Evolutionary conservation across 305 asterid genomes (phyloP), one percentile per base, ranked within the genome.

Genomic region (Striga hermonthica): DNA sequence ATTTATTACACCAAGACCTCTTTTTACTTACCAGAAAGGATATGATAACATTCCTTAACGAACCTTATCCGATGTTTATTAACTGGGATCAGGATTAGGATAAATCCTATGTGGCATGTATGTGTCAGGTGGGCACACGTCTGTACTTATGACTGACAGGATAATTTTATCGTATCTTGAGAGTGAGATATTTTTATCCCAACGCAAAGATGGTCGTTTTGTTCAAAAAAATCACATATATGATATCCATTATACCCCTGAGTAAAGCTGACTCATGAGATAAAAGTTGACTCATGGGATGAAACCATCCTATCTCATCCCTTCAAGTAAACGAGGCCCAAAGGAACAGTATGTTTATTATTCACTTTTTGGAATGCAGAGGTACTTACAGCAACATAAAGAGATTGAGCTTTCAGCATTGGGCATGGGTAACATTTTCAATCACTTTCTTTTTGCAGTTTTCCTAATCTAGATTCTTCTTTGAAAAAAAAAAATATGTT

Each of bases 341-440:
- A 47, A 44, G 9, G 41, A 43, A 14, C 11, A 6, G 31, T 7
- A 31, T 48, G 1, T 7, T 3, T 53, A 0, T 36, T 12, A 3
- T 37, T 11, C 28, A 34, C 54, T 9, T 38, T 54, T 11, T 16
- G 47, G 65, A 28, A 45, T 48, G 4, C 86, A 90, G 97, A 84
- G 89, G 83, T 90, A 87, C 79, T 81, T 90, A 53, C 94, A 90
- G 73, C 94, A 87, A 72, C 91, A 90, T 66, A 75, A 74, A 62
- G 97, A 87, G 80, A 91, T 89, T 72, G 93, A 87, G 74, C 95
- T 89, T 67, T 89, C 97, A 15, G 97, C 97, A 57, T 73, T 89
- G 82, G 95, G 97, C 67, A 87, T 87, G 95, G 97, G 97, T 90
- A 87, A 82, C 47, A 31, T 39, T 28, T 35, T 12, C 31, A 1